These are phyloP conservation scores for Diaporthe destruens DNA, from an alignment of 2,329 filamentous ascomycete species.

Conservation along the genomic window DNA sequence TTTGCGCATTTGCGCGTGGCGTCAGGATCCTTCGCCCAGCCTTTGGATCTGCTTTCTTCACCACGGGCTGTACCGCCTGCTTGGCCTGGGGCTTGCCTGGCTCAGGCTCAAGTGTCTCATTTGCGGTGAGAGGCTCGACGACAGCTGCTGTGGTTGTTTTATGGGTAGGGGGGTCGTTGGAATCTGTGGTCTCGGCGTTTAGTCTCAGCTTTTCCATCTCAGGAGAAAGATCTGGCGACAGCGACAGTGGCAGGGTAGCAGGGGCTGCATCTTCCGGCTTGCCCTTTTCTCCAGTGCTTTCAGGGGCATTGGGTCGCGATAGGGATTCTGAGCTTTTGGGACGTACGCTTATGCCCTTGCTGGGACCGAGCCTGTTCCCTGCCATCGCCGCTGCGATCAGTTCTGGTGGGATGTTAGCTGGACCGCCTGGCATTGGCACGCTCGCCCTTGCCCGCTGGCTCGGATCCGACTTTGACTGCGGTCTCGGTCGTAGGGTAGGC, in stretches of 20 bases:
- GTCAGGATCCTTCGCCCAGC: slow-evolving; percentile 4
- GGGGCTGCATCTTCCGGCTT: slow-evolving; percentile 5
- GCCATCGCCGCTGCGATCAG: slow-evolving; percentile 40
- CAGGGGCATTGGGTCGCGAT: slow-evolving; percentile 32
- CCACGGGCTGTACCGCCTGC: slow-evolving; percentile 39
- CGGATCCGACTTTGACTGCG: slow-evolving; percentile 30
- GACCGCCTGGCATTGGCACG: slow-evolving; percentile 44
- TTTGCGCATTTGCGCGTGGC: slow-evolving; percentile 31
- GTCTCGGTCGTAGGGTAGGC: slow-evolving; percentile 34
- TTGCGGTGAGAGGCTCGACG: slow-evolving; percentile 31
- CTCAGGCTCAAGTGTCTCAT: slow-evolving; percentile 32
- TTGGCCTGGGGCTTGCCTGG: slow-evolving; percentile 32
- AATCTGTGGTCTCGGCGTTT: slow-evolving; percentile 40
- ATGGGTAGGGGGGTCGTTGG: slow-evolving; percentile 26
- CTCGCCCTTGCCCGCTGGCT: slow-evolving; percentile 43
- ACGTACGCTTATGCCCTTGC: slow-evolving; percentile 42
- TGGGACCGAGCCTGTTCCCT: slow-evolving; percentile 31
- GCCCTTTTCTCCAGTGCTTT: slow-evolving; percentile 28
- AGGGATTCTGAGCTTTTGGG: slow-evolving; percentile 35
- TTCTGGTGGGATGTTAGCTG: slow-evolving; percentile 35
- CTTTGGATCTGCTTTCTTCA: not conserved
- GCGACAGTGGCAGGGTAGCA: slow-evolving; percentile 33
- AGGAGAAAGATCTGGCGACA: slow-evolving; percentile 27
- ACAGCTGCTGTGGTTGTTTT: slow-evolving; percentile 24
- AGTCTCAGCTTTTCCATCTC: slow-evolving; percentile 42